These are phyloP conservation scores for Boletales sp. DNA, from an alignment of 768 basidiomycete species.

Conservation along the genomic window DNA sequence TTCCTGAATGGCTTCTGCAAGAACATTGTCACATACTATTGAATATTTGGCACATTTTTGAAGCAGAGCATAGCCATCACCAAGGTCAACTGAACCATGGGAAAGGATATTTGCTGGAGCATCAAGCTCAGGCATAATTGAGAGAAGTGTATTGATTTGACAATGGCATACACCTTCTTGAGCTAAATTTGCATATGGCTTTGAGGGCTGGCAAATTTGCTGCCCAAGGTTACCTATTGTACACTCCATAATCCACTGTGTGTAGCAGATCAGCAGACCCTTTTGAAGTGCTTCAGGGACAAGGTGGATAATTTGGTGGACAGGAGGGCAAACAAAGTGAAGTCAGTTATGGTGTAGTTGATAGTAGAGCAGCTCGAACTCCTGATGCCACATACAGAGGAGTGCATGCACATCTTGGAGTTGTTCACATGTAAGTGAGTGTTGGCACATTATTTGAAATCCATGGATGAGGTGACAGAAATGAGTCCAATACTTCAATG, in stretches of 20 bases:
- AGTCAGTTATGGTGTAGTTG: constrained; percentile 19
- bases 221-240: constrained; percentile 27
- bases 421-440: constrained; percentile 9
- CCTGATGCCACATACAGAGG: constrained; percentile 22
- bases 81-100: neutral
- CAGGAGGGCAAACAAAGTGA: constrained; percentile 28
- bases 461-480: constrained; percentile 21
- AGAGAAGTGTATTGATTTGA: neutral
- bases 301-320: constrained; percentile 29
- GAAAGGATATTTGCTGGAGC: neutral
- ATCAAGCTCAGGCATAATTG: neutral
- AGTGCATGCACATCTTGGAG: constrained; percentile 11
- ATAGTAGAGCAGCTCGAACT: constrained; percentile 30
- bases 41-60: neutral
- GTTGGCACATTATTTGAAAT: constrained; percentile 20
- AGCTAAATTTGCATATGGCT: neutral
- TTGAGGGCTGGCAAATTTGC: constrained; percentile 15
- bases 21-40: neutral
- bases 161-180: neutral
- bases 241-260: constrained; percentile 31
- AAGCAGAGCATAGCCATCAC: neutral
- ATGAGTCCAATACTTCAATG: constrained; percentile 13
- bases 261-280: constrained; percentile 2
- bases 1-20: neutral
- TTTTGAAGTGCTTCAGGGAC: constrained; percentile 1